These are phyloP conservation scores for Pelargonium exstipulatum DNA, from an alignment of 441 rosid species.

Conservation along the genomic window DNA sequence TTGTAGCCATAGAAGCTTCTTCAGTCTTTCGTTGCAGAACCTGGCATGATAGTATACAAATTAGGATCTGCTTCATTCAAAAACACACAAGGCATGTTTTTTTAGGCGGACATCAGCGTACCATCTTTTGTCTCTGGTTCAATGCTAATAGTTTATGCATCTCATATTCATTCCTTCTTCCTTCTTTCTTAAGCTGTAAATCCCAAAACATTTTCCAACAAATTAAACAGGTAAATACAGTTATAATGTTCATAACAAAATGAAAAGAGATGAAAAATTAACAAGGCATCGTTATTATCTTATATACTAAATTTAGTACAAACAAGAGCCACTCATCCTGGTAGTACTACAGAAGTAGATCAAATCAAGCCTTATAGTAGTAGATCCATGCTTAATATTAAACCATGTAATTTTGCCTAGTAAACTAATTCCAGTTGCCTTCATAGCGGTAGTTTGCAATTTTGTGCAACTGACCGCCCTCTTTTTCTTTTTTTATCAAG, in stretches of 20 bases:
- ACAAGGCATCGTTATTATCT: not conserved
- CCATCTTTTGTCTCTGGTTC: constrained; percentile 96
- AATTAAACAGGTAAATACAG: not conserved
- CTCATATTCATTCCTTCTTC: constrained; percentile 90
- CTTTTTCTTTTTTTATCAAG: too few relatives aligned
- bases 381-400: too few relatives aligned
- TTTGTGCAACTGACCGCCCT: too few relatives aligned
- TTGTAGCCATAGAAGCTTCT: constrained; percentile 94
- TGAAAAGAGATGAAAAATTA: not conserved
- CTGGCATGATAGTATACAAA: constrained; percentile 30
- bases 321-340: not conserved
- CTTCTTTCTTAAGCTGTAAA: constrained; percentile 90
- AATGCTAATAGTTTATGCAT: constrained; percentile 92
- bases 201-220: constrained; percentile 3
- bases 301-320: not conserved
- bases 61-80: constrained; percentile 17
- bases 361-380: too few relatives aligned
- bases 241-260: not conserved
- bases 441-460: too few relatives aligned
- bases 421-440: too few relatives aligned
- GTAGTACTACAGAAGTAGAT: too few relatives aligned
- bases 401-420: too few relatives aligned
- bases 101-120: constrained; percentile 24
- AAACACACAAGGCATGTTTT: constrained; percentile 13
- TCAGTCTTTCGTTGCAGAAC: constrained; percentile 95